Evolutionary conservation across 495 filamentous ascomycete species (phyloP).

Genomic region (Penicillium antarcticum): DNA sequence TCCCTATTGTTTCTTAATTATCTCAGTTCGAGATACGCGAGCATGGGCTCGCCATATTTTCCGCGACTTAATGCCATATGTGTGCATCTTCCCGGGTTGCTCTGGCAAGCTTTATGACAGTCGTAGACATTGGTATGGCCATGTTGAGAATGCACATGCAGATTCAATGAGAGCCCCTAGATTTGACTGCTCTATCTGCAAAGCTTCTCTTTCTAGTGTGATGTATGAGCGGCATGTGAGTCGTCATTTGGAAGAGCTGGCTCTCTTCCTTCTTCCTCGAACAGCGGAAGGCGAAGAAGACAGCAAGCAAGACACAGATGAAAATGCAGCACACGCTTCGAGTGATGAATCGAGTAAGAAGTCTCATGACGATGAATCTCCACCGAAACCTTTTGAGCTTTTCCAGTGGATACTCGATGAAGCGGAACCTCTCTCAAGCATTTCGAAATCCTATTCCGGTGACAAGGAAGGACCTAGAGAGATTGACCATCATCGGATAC

Average conservation of each 20-base stretch:
- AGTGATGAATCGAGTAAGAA: no score
- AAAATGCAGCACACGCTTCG: background rate
- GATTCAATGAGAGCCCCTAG: background rate
- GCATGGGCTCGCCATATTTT: slow-evolving; percentile 29
- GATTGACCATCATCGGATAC: no score
- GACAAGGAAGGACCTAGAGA: no score
- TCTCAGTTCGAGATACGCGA: slow-evolving; percentile 3
- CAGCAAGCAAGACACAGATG: background rate
- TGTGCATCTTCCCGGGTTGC: slow-evolving; percentile 18
- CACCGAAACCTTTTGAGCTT: no score
- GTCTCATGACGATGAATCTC: no score
- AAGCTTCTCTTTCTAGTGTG: background rate
- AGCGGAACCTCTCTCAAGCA: no score
- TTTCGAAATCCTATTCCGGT: no score
- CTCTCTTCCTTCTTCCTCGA: slow-evolving; percentile 14
- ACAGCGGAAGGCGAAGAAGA: background rate
- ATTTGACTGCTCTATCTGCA: slow-evolving; percentile 11
- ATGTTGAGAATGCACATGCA: slow-evolving; percentile 13
- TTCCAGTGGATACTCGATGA: no score
- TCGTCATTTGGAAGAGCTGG: slow-evolving; percentile 19
- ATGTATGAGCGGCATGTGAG: slow-evolving; percentile 14
- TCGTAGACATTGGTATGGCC: slow-evolving; percentile 20
- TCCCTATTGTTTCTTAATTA: slow-evolving; percentile 25
- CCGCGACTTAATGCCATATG: slow-evolving; percentile 27
- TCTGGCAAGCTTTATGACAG: slow-evolving; percentile 16